Conservation (phyloP, 805 yeast species). For the Starmerella scarabaei region DNA sequence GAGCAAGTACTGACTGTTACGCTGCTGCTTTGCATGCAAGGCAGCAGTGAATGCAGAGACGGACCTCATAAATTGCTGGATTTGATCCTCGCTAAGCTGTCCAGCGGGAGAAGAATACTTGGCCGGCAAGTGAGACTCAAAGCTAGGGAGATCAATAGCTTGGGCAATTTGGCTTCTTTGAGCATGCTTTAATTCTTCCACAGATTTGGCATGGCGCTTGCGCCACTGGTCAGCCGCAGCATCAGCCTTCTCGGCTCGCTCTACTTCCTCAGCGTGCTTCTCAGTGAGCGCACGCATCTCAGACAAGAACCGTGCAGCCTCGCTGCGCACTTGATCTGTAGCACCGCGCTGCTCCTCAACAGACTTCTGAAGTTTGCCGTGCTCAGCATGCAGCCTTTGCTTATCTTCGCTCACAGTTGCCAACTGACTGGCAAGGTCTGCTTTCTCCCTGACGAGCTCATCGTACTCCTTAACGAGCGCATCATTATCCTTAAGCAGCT, state of each 20-base stretch:
- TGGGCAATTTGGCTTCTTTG: conserved; percentile 4
- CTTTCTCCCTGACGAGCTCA: neutral
- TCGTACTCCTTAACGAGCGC: neutral
- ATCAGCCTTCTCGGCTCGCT: conserved; percentile 23
- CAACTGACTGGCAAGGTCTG: neutral
- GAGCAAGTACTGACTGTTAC: conserved; percentile 22
- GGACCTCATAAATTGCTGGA: conserved; percentile 25
- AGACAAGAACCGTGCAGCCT: conserved; percentile 27
- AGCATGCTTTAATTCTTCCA: conserved; percentile 22
- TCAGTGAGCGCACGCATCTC: conserved; percentile 31
- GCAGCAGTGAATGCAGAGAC: conserved; percentile 27
- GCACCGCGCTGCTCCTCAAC: neutral
- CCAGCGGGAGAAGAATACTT: conserved; percentile 20
- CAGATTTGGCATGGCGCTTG: conserved; percentile 23
- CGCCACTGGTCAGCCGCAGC: conserved; percentile 29
- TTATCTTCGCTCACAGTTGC: no score
- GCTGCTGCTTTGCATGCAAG: conserved; percentile 18
- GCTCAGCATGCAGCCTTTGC: neutral
- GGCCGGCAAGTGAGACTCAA: conserved; percentile 1
- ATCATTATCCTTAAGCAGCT: neutral
- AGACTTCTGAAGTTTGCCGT: neutral
- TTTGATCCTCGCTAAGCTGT: conserved; percentile 19
- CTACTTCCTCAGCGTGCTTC: conserved; percentile 19
- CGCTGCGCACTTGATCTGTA: conserved; percentile 29
- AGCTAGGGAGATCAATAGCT: conserved; percentile 16